A percentile compares a stretch with the other conserved stretches of the same genome.
phyloP scores from a whole-genome alignment of 2,329 filamentous ascomycete species.

The Knoxdaviesia proteae region DNA sequence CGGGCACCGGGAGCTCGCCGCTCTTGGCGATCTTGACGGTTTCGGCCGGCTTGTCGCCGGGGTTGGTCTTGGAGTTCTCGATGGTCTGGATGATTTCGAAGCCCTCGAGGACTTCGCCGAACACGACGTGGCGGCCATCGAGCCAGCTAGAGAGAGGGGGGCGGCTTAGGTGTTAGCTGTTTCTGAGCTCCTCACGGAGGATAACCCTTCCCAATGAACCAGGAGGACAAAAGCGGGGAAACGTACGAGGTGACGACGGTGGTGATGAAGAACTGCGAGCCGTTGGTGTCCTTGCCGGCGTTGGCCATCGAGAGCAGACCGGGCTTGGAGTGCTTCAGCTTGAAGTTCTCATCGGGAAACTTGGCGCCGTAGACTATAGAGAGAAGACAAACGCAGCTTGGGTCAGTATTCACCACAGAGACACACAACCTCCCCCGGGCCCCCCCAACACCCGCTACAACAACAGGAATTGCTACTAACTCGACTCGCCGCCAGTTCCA shows the following conservation, averaged over 20 bases:
- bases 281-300: slow-evolving; percentile 68
- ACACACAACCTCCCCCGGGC: background rate
- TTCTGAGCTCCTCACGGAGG: background rate
- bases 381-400: background rate
- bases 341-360: slow-evolving; percentile 86
- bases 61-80: slow-evolving; percentile 44
- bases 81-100: slow-evolving; percentile 65
- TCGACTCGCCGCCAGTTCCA: slow-evolving; percentile 70
- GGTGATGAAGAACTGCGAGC: slow-evolving; percentile 82
- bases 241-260: slow-evolving; percentile 55
- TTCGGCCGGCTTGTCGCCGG: slow-evolving; percentile 47
- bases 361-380: slow-evolving; percentile 56
- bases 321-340: slow-evolving; percentile 78
- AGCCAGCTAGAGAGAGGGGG: slow-evolving; percentile 38
- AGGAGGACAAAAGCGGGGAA: background rate
- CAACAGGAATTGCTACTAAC: slow-evolving; percentile 21
- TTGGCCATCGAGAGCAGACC: slow-evolving; percentile 74
- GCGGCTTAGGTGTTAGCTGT: slow-evolving; percentile 2
- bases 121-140: slow-evolving; percentile 69
- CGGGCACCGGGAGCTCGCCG: slow-evolving; percentile 62
- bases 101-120: slow-evolving; percentile 74
- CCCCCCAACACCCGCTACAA: too few relatives aligned
- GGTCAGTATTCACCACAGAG: background rate
- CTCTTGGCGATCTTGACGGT: slow-evolving; percentile 62
- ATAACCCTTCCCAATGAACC: background rate